Base-by-base conservation (phyloP, 192 early-diverging fungal species). In the Backusella tuberculispora region DNA sequence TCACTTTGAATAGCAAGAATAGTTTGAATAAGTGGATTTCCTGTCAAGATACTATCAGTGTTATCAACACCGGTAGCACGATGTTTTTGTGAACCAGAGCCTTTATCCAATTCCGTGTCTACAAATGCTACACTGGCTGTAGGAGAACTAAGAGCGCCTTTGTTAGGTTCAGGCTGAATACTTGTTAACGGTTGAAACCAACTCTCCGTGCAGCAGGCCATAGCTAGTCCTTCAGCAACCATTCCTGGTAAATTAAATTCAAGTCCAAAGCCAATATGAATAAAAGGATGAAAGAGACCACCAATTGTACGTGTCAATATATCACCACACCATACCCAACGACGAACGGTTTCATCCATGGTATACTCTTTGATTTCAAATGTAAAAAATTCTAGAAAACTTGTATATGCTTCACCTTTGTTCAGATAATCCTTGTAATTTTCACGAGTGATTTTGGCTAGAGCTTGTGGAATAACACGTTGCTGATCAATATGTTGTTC, bases 261-360 rank as follows among this genome's bases (percentile, higher is more conserved):
- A 19, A 89, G 38, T 0, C 85, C 89, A 72, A 88, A 89, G 5
- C 88, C 88, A 14, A 90, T 63, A 80, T 88, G 87, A 63, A 90
- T 88, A 13, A 90, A 45, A 19, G 88, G 89, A 74, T 90, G 88
- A 65, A 83, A 83, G 1, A 83, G 76, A 9, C 87, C 89, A 74
- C 81, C 81, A 64, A 90, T 80, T 0, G 78, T 71, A 46, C 83
- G 64, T 5, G 72, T 73, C 14, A 89, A 66, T 13, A 89, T 41
- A 21, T 83, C 78, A 2, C 77, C 44, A 60, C 85, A 77, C 38
- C 87, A 84, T 5, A 84, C 78, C 46, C 85, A 90, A 5, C 85
- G 73, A n/a, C 74, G 50, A 6, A 85, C 75, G 1, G 80, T 83
- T 13, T 74, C 60, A n/a, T 74, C 74, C 9, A 80, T 72, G 42